Base-by-base conservation (phyloP, 2,329 filamentous ascomycete species). In the Lasiodiplodia gonubiensis region DNA sequence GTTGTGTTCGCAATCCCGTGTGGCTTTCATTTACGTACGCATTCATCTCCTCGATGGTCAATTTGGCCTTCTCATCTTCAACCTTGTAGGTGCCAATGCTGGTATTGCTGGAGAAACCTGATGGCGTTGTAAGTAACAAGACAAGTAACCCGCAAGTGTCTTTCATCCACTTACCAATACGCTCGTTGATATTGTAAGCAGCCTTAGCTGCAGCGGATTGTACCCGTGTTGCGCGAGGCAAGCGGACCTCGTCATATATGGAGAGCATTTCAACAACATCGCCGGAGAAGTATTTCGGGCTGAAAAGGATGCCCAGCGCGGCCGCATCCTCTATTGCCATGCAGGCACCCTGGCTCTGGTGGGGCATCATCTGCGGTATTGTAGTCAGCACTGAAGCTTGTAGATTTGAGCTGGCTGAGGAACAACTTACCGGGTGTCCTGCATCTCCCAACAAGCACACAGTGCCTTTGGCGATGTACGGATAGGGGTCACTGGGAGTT, bases 1-100 rank as follows among this genome's bases (percentile, higher is more conserved):
- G 60, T 10, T 27, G 5, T 16, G 8, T 10, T 4, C 1, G 27
- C 10, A 21, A 5, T 30, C 6, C 4, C 10, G 18, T 10, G 16
- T n/a, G 18, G 2, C 57, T 2, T 2, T 2, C 3, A 12, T 48
- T 0, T 23, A 42, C 84, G 80, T 79, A 87, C 81, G 81, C 80
- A 68, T 91, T 90, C 88, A 91, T 90, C 75, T 91, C 88, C 70
- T 90, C 87, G 60, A 91, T 90, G 0, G 89, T 90, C 37, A 91
- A 73, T 69, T 89, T 88, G 55, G 86, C 83, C 70, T 81, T 85
- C 71, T 88, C 83, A 63, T 90, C 85, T 69, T 86, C 84, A 0
- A 90, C 88, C 72, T 86, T 87, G 77, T 90, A 90, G 0, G 82
- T 84, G 0, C 83, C 75, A 16, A 79, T 84, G 48, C 83, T 71